phyloP scores from a whole-genome alignment of 208 protist genomes.

The Balamuthia mandrillaris region DNA sequence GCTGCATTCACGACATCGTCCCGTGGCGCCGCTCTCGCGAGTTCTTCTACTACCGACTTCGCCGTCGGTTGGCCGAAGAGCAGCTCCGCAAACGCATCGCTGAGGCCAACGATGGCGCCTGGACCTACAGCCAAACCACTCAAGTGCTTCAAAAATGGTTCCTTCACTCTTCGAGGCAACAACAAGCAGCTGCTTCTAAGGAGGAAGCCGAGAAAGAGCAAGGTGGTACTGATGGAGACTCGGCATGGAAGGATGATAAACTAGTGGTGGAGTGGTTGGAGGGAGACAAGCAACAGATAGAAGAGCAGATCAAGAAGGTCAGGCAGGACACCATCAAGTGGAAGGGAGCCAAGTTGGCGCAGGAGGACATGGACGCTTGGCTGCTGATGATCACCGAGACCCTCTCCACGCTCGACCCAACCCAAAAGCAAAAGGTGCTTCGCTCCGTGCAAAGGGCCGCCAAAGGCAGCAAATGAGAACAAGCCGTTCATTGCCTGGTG shows the following conservation, averaged over 20 bases:
- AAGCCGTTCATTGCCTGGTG: too few species aligned
- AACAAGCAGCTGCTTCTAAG: too few species aligned
- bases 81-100: neutral
- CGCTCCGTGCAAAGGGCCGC: too few species aligned
- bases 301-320: neutral
- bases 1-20: conserved; percentile 82
- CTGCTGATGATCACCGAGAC: neutral
- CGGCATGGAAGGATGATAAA: neutral
- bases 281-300: neutral
- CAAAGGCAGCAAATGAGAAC: too few species aligned
- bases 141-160: too few species aligned
- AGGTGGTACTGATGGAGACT: neutral
- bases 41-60: conserved; percentile 87
- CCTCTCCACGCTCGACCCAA: neutral
- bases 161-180: too few species aligned
- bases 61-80: conserved; percentile 76
- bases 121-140: conserved; percentile 77
- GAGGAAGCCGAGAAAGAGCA: too few species aligned
- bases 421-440: neutral
- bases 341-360: neutral
- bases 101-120: neutral
- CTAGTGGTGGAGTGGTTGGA: neutral
- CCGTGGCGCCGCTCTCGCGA: conserved; percentile 84
- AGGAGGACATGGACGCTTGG: neutral
- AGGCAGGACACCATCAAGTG: neutral